Percentiles rank a stretch among this genome's conserved stretches.
Conservation (phyloP, 805 yeast species). For the Candida tallmaniae region DNA sequence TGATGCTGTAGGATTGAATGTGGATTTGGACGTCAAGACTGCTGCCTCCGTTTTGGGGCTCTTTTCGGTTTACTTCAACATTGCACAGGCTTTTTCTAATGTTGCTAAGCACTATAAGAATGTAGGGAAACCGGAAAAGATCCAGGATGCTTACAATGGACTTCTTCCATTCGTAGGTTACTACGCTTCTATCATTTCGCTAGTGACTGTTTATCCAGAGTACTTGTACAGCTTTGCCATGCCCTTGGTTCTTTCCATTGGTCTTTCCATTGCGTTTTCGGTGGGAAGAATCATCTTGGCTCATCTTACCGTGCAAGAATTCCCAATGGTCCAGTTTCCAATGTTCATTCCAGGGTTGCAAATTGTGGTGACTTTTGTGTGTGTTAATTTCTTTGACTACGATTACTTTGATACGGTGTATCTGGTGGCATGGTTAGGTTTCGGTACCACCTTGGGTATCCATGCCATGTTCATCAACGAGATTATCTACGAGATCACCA, state of each 20-base stretch:
- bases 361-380: constrained; percentile 28
- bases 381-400: constrained; percentile 33
- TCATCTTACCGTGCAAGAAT: constrained; percentile 74
- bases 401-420: constrained; percentile 41
- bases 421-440: constrained; percentile 59
- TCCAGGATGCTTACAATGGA: constrained; percentile 46
- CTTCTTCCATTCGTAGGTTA: constrained; percentile 65
- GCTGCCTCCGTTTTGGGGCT: constrained; percentile 43
- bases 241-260: constrained; percentile 66
- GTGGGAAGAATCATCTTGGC: constrained; percentile 91
- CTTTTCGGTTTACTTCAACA: constrained; percentile 57
- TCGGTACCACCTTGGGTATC: constrained; percentile 62
- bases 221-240: constrained; percentile 41
- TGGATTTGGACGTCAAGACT: constrained; percentile 9
- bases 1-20: constrained; percentile 22
- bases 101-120: constrained; percentile 45
- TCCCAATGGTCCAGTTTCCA: constrained; percentile 72
- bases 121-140: constrained; percentile 23
- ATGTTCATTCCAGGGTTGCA: constrained; percentile 60
- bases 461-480: constrained; percentile 72
- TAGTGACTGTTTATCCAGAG: constrained; percentile 49
- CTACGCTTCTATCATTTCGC: constrained; percentile 43
- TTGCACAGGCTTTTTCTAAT: constrained; percentile 60
- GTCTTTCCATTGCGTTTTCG: constrained; percentile 70
- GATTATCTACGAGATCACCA: constrained; percentile 74